phyloP scores from a whole-genome alignment of 1,284 basidiomycete genomes.

The Cryptococcus neoformans region DNA sequence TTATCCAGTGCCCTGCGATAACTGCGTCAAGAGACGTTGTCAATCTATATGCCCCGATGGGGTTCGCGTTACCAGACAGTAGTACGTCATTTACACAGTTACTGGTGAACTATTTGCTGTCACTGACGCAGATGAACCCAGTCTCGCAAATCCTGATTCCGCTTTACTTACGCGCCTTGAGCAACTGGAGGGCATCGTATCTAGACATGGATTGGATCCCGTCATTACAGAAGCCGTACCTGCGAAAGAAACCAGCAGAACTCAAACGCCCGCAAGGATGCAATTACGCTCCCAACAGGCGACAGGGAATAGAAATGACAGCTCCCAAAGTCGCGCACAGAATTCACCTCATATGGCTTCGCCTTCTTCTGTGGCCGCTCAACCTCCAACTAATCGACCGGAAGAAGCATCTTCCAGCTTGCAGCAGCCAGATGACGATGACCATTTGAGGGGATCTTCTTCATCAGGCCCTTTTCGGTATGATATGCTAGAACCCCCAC shows the following conservation, averaged over 20 bases:
- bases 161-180: constrained; percentile 21
- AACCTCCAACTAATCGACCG: neutral
- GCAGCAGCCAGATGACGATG: too few relatives aligned
- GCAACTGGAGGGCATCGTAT: constrained; percentile 19
- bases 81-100: constrained; percentile 7
- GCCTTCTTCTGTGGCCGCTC: neutral
- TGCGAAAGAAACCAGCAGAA: too few relatives aligned
- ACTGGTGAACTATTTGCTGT: neutral
- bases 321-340: neutral
- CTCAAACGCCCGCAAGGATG: too few relatives aligned
- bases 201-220: constrained; percentile 12
- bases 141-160: constrained; percentile 6
- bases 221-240: too few relatives aligned
- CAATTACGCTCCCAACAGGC: neutral
- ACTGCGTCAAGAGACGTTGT: constrained; percentile 34
- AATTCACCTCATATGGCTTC: neutral
- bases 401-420: neutral
- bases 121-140: constrained; percentile 3
- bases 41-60: constrained; percentile 33
- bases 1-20: constrained; percentile 26
- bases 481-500: too few relatives aligned
- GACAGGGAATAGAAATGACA: neutral
- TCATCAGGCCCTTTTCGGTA: too few relatives aligned
- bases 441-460: too few relatives aligned
- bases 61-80: constrained; percentile 17